A percentile compares a stretch with the other conserved stretches of the same genome.
Conservation (phyloP, 2,329 filamentous ascomycete species). For the Fusarium domesticum region DNA sequence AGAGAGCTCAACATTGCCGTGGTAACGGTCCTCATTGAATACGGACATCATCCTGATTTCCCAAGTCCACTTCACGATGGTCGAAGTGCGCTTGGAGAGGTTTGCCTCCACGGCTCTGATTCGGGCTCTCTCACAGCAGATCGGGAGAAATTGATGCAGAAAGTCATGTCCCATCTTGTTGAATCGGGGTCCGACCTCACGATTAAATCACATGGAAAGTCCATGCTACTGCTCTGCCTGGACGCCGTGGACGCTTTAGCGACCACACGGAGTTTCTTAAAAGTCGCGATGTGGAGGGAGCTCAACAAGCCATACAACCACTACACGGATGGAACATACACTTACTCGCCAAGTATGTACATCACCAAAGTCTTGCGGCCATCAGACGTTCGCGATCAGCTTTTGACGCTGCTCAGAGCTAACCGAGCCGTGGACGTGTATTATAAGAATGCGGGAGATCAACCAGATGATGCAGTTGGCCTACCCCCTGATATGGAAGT, state of each 20-base stretch:
- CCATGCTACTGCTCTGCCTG: constrained; percentile 58
- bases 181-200: constrained; percentile 55
- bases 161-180: constrained; percentile 55
- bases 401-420: constrained; percentile 48
- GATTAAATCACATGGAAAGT: constrained; percentile 56
- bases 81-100: constrained; percentile 60
- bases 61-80: constrained; percentile 61
- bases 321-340: constrained; percentile 50
- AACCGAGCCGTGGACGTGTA: constrained; percentile 54
- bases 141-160: constrained; percentile 54
- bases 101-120: constrained; percentile 56
- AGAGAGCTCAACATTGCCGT: constrained; percentile 55
- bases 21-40: constrained; percentile 54
- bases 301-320: constrained; percentile 59
- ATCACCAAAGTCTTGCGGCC: constrained; percentile 45
- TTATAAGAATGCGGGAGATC: constrained; percentile 52
- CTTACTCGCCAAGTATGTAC: constrained; percentile 65
- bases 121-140: constrained; percentile 42
- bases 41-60: constrained; percentile 62
- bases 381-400: constrained; percentile 39
- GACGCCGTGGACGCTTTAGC: constrained; percentile 53
- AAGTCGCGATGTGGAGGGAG: constrained; percentile 62
- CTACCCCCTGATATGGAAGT: constrained; percentile 49
- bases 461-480: constrained; percentile 52
- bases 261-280: constrained; percentile 57